Evolutionary conservation across 257 asterid species (phyloP).

Genomic region (Solanum boliviense): DNA sequence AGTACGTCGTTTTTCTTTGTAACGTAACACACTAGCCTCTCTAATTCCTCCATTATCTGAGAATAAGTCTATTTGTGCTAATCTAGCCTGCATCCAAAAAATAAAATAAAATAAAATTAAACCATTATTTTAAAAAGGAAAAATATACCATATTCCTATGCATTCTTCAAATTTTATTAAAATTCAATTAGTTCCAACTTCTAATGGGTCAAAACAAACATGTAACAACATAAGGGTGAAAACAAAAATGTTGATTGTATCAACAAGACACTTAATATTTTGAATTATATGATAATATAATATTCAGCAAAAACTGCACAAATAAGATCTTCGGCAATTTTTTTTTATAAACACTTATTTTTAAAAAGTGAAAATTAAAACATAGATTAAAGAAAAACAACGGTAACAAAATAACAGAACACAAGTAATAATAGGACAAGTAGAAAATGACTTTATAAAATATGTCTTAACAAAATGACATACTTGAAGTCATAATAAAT

Average conservation of each 20-base stretch:
- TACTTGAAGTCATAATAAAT: background rate
- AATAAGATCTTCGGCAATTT: fast-evolving
- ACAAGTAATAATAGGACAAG: background rate
- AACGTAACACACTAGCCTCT: constrained; percentile 68
- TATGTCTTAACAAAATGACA: background rate
- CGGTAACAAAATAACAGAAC: background rate
- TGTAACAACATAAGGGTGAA: background rate
- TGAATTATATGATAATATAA: background rate
- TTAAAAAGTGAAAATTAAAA: background rate
- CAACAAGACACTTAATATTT: background rate
- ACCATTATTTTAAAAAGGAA: background rate
- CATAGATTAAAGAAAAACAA: background rate
- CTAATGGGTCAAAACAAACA: background rate
- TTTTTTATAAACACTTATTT: fast-evolving
- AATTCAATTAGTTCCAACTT: background rate
- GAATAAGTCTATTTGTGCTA: constrained; percentile 72
- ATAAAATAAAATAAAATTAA: background rate
- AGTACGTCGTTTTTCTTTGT: constrained; percentile 60
- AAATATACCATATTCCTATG: background rate
- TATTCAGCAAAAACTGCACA: background rate
- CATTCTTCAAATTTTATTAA: background rate
- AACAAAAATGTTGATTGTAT: background rate
- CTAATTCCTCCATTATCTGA: constrained; percentile 58
- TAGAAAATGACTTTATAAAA: background rate
- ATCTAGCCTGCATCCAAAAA: constrained; percentile 44